Percentiles rank a stretch among this genome's conserved stretches.
Conservation (phyloP, 768 basidiomycete species). For the Antrodiella citrinella region DNA sequence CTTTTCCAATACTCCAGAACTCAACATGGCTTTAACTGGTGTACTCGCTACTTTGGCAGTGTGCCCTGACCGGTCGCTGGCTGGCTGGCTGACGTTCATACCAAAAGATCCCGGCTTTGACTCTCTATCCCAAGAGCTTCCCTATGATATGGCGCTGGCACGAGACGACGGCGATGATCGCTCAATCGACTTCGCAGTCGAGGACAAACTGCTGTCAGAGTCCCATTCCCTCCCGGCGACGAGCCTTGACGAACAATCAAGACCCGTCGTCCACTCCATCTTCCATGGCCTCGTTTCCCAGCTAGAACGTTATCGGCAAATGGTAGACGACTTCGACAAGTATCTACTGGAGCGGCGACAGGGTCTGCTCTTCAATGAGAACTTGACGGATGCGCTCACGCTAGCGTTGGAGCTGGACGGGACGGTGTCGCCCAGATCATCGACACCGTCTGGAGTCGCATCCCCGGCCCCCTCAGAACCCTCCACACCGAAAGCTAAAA, state of each 20-base stretch:
- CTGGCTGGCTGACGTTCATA: conserved; percentile 82
- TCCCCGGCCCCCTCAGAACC: conserved; percentile 20
- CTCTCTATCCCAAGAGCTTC: conserved; percentile 10
- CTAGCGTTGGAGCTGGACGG: conserved; percentile 56
- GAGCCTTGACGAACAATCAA: conserved; percentile 60
- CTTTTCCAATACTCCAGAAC: conserved; percentile 79
- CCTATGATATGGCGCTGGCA: conserved; percentile 14
- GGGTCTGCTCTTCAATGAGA: conserved; percentile 87
- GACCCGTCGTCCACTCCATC: conserved; percentile 75
- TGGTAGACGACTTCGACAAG: conserved; percentile 75
- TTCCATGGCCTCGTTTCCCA: conserved; percentile 75
- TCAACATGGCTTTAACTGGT: conserved; percentile 84
- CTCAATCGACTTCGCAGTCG: conserved; percentile 71
- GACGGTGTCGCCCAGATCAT: conserved; percentile 15
- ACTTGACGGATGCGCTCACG: conserved; percentile 81
- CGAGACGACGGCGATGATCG: conserved; percentile 67
- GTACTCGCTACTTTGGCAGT: conserved; percentile 70
- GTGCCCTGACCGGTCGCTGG: conserved; percentile 80
- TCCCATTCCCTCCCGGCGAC: conserved; percentile 54
- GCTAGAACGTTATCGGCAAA: conserved; percentile 69
- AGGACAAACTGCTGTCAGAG: conserved; percentile 53
- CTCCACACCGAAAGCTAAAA: conserved; percentile 36
- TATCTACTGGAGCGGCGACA: conserved; percentile 80
- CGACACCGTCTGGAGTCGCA: conserved; percentile 13
- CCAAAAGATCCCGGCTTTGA: conserved; percentile 28